Evolutionary conservation across 371 early-diverging fungal species (phyloP).

Genomic region (Mortierella sp.): DNA sequence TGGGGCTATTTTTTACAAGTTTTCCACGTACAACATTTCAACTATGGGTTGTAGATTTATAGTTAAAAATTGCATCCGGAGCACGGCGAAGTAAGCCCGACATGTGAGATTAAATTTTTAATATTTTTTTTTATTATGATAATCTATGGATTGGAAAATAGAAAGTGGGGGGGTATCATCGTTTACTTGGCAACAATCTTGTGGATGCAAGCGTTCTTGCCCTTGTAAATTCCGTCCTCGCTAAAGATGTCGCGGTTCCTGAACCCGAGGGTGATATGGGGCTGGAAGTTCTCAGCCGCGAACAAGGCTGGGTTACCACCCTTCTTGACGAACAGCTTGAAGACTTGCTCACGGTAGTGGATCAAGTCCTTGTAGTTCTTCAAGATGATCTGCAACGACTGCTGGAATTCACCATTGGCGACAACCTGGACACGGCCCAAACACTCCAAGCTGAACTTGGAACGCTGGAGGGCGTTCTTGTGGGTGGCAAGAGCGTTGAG

Average conservation of each 20-base stretch:
- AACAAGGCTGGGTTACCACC: constrained; percentile 75
- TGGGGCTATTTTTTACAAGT: no score
- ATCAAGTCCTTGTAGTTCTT: constrained; percentile 56
- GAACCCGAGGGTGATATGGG: constrained; percentile 82
- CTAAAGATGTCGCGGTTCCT: constrained; percentile 73
- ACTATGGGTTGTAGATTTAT: no score
- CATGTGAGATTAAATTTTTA: not conserved
- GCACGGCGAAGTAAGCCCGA: constrained; percentile 6
- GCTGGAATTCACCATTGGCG: constrained; percentile 38
- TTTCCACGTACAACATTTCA: no score
- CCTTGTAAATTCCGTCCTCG: constrained; percentile 81
- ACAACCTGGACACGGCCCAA: constrained; percentile 71
- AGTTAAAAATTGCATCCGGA: no score
- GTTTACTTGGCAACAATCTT: constrained; percentile 52
- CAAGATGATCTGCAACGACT: constrained; percentile 47
- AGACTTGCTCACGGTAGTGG: constrained; percentile 65
- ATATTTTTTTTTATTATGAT: not conserved
- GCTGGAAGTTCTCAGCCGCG: constrained; percentile 72
- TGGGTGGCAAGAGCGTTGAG: constrained; percentile 70
- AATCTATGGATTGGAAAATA: not conserved
- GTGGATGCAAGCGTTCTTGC: constrained; percentile 75
- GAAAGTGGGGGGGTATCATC: not conserved
- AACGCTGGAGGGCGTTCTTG: constrained; percentile 66
- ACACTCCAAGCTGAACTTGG: constrained; percentile 70
- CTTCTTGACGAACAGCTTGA: constrained; percentile 60